phyloP scores from a whole-genome alignment of 192 early-diverging fungal genomes.

The Phlyctochytrium arcticum region DNA sequence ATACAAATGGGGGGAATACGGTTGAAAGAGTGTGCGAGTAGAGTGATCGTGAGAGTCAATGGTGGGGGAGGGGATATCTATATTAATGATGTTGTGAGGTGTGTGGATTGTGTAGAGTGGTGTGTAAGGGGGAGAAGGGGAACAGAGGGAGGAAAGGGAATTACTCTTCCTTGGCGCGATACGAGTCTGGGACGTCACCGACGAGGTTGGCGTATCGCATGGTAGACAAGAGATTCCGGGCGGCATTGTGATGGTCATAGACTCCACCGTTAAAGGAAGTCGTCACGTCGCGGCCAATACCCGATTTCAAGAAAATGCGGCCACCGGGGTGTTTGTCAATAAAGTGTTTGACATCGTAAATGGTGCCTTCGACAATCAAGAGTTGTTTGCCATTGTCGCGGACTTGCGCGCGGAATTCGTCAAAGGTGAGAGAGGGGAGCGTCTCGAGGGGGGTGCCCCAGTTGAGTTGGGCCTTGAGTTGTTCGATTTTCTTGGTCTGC shows the following conservation, averaged over 20 bases:
- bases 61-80: too few relatives aligned
- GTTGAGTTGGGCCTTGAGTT: conserved; percentile 53
- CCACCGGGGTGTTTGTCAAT: conserved; percentile 89
- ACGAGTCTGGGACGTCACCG: conserved; percentile 23
- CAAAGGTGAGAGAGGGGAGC: conserved; percentile 51
- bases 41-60: too few relatives aligned
- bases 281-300: conserved; percentile 83
- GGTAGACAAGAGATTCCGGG: conserved; percentile 68
- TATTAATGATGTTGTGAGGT: too few relatives aligned
- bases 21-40: too few relatives aligned
- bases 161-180: conserved; percentile 31
- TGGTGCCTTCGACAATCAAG: conserved; percentile 77
- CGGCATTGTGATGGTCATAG: conserved; percentile 87
- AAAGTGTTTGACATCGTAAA: conserved; percentile 80
- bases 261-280: conserved; percentile 85
- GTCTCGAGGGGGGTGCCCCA: conserved; percentile 70
- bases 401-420: conserved; percentile 60
- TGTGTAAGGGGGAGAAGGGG: too few relatives aligned
- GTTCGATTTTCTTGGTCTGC: conserved; percentile 71
- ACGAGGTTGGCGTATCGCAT: conserved; percentile 34
- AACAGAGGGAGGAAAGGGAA: too few relatives aligned
- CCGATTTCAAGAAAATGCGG: conserved; percentile 59
- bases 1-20: too few relatives aligned
- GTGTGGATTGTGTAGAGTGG: too few relatives aligned
- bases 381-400: conserved; percentile 66